Conservation (phyloP, 768 basidiomycete genomes). For the Sistotremastrum niveocremeum region DNA sequence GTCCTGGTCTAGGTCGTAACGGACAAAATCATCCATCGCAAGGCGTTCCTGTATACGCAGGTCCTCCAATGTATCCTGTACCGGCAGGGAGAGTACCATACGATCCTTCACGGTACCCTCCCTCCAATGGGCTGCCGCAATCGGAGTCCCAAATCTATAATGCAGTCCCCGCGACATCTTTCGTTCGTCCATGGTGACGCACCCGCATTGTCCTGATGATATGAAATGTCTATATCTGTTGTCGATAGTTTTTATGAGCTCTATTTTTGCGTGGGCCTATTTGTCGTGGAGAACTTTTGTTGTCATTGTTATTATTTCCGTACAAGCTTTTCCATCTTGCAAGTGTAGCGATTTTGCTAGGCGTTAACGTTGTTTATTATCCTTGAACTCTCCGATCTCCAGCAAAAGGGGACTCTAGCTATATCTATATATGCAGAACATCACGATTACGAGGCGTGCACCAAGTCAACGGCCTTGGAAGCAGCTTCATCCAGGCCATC, state of each 20-base stretch:
- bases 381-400: neutral
- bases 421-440: neutral
- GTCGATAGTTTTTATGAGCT: neutral
- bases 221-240: constrained; percentile 1
- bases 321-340: neutral
- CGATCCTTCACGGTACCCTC: too few species aligned
- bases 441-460: neutral
- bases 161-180: constrained; percentile 26
- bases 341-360: neutral
- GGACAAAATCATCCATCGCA: too few species aligned
- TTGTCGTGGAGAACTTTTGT: constrained; percentile 5
- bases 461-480: constrained; percentile 60
- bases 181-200: constrained; percentile 39
- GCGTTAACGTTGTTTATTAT: neutral
- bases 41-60: too few species aligned
- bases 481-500: constrained; percentile 91
- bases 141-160: constrained; percentile 17
- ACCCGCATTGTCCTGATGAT: constrained; percentile 1
- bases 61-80: too few species aligned
- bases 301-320: constrained; percentile 15
- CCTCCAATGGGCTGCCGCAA: too few species aligned
- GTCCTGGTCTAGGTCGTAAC: too few species aligned
- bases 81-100: too few species aligned
- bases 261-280: neutral
- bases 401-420: neutral